These are phyloP conservation scores for Coemansia sp. DNA, from an alignment of 192 early-diverging fungal species.

Conservation along the genomic window DNA sequence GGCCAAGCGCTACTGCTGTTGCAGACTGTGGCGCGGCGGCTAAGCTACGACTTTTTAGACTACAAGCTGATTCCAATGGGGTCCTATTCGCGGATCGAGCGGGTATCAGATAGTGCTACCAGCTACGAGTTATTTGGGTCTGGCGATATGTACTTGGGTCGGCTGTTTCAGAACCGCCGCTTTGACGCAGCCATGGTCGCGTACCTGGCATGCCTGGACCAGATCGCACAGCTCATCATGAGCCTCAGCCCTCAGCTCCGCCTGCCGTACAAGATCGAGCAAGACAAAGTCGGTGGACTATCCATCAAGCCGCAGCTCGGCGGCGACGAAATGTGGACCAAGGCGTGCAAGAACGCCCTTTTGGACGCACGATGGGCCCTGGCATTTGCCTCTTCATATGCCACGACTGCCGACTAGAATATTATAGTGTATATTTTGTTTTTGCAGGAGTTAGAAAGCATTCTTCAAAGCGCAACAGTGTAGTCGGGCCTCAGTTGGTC, in stretches of 20 bases:
- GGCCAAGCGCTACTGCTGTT: constrained; percentile 87
- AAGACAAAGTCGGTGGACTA: constrained; percentile 85
- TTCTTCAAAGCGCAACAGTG: constrained; percentile 11
- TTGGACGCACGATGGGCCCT: constrained; percentile 90
- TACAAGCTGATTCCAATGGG: constrained; percentile 91
- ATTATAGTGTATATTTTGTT: not conserved
- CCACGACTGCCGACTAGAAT: not conserved
- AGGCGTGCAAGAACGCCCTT: constrained; percentile 85
- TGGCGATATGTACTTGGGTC: constrained; percentile 74
- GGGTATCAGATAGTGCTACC: constrained; percentile 68
- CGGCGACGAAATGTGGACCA: constrained; percentile 92
- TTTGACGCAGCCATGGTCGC: constrained; percentile 91
- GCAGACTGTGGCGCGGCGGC: constrained; percentile 83
- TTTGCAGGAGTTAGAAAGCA: not conserved
- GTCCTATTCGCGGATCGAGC: constrained; percentile 89
- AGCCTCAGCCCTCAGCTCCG: constrained; percentile 72
- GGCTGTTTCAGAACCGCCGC: constrained; percentile 78
- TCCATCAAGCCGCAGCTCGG: constrained; percentile 87
- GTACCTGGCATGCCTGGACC: constrained; percentile 86
- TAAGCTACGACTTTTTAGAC: constrained; percentile 80
- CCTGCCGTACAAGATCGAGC: constrained; percentile 86
- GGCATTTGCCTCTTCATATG: constrained; percentile 66
- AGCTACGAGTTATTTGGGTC: constrained; percentile 88
- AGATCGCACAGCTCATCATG: constrained; percentile 82
- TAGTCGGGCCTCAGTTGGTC: constrained; percentile 29